phyloP scores from a whole-genome alignment of 208 protist genomes.

The Tritrichomonas musculus region DNA sequence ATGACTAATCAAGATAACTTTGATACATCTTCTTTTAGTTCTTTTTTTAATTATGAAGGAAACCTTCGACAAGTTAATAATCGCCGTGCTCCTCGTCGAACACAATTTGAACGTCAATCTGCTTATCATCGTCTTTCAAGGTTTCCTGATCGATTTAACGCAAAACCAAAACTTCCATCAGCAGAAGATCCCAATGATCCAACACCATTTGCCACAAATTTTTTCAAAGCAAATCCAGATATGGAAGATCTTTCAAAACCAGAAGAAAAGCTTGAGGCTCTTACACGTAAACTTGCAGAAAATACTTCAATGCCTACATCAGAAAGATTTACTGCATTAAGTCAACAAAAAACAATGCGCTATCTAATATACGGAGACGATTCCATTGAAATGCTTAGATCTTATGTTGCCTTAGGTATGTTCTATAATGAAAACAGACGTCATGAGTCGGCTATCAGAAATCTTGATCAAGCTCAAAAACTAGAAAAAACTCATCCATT shows the following conservation, averaged over 20 bases:
- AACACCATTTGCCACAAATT: not conserved
- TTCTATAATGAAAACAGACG: not conserved
- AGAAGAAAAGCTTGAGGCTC: not conserved
- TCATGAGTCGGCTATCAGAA: not conserved
- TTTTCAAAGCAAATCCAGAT: not conserved
- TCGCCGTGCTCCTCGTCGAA: too few relatives aligned
- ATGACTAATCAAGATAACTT: too few relatives aligned
- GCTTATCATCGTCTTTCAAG: too few relatives aligned
- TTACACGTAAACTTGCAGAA: too few relatives aligned
- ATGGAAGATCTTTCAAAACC: not conserved
- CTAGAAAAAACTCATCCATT: not conserved
- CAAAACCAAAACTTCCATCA: too few relatives aligned
- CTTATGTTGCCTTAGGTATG: not conserved
- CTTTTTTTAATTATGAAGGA: too few relatives aligned
- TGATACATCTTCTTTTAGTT: too few relatives aligned
- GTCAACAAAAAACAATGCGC: not conserved
- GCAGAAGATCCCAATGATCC: too few relatives aligned
- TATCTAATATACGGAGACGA: not conserved
- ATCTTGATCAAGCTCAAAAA: not conserved
- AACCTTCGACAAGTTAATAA: too few relatives aligned
- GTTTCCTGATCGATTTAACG: too few relatives aligned
- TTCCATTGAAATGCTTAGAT: not conserved
- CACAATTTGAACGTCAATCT: too few relatives aligned
- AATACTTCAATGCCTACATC: not conserved
- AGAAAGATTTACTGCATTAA: not conserved